Conservation (phyloP, 1,284 basidiomycete genomes). For the Microbotryum silenes-acaulis region DNA sequence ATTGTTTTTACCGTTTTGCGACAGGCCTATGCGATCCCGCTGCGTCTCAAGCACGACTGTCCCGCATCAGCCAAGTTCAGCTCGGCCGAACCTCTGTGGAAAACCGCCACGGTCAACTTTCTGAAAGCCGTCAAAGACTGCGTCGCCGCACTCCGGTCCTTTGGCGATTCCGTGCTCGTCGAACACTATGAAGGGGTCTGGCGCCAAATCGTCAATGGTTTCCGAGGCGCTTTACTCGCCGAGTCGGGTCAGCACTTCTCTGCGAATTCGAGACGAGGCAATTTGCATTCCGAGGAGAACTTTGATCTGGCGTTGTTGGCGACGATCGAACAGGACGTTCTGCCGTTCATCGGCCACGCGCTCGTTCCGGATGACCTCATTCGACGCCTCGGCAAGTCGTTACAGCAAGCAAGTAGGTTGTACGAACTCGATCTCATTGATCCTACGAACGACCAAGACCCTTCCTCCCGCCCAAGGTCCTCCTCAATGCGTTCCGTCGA, state of each 20-base stretch:
- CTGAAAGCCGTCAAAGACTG: conserved; percentile 33
- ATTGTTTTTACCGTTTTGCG: not conserved
- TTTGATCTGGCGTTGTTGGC: conserved; percentile 76
- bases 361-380: conserved; percentile 68
- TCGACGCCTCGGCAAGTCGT: conserved; percentile 58
- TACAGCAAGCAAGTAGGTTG: conserved; percentile 67
- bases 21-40: conserved; percentile 77
- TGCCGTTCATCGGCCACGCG: conserved; percentile 62
- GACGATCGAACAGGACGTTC: conserved; percentile 66
- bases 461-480: not conserved
- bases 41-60: conserved; percentile 91
- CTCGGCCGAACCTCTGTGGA: conserved; percentile 69
- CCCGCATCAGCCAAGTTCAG: conserved; percentile 77
- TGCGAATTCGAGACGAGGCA: not conserved
- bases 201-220: conserved; percentile 75
- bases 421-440: conserved; percentile 46
- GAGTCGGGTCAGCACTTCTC: conserved; percentile 57
- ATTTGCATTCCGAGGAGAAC: conserved; percentile 69
- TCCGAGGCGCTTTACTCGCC: conserved; percentile 69
- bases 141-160: conserved; percentile 3
- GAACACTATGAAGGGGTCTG: conserved; percentile 65
- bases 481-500: not conserved
- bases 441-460: conserved; percentile 6
- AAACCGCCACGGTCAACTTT: conserved; percentile 55
- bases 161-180: conserved; percentile 32